Conservation (phyloP, 768 basidiomycete genomes). For the Leccinellum rugosiceps region DNA sequence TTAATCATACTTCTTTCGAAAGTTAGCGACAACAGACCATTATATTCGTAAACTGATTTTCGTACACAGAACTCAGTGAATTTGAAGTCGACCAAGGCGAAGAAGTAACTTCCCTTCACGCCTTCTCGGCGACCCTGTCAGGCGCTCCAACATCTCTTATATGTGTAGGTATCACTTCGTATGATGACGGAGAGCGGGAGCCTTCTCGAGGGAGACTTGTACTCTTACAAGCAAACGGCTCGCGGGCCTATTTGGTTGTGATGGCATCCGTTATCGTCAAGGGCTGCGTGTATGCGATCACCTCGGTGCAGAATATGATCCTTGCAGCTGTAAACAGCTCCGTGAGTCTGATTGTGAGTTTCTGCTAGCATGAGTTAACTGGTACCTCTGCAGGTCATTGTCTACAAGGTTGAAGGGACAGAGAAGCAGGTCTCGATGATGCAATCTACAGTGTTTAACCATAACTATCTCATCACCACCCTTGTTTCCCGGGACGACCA, state of each 20-base stretch:
- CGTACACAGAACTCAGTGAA: slow-evolving; percentile 25
- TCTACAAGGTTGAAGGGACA: slow-evolving; percentile 42
- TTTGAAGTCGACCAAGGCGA: slow-evolving; percentile 45
- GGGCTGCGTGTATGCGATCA: slow-evolving; percentile 72
- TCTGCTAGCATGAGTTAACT: not conserved
- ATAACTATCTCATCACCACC: slow-evolving; percentile 76
- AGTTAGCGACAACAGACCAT: slow-evolving; percentile 40
- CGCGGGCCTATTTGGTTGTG: slow-evolving; percentile 25
- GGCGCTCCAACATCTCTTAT: slow-evolving; percentile 40
- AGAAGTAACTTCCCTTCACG: slow-evolving; percentile 56
- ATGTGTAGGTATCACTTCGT: slow-evolving; percentile 47
- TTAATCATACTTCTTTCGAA: slow-evolving; percentile 63
- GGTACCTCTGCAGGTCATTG: slow-evolving; percentile 39
- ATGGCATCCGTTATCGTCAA: slow-evolving; percentile 44
- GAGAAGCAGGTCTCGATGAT: slow-evolving; percentile 30
- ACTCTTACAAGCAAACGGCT: slow-evolving; percentile 40
- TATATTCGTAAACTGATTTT: slow-evolving; percentile 1
- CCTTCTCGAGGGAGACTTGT: slow-evolving; percentile 59
- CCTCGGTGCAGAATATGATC: slow-evolving; percentile 46
- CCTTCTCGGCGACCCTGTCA: slow-evolving; percentile 27
- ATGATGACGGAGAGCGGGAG: slow-evolving; percentile 43
- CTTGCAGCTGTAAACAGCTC: slow-evolving; percentile 74
- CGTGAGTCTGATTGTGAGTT: slow-evolving; percentile 40
- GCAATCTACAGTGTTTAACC: slow-evolving; percentile 63
- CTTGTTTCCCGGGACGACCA: slow-evolving; percentile 53